Evolutionary conservation across 169 alveolate species (phyloP), one percentile per base, ranked within the genome.

Genomic region (Plasmodium gallinaceum): DNA sequence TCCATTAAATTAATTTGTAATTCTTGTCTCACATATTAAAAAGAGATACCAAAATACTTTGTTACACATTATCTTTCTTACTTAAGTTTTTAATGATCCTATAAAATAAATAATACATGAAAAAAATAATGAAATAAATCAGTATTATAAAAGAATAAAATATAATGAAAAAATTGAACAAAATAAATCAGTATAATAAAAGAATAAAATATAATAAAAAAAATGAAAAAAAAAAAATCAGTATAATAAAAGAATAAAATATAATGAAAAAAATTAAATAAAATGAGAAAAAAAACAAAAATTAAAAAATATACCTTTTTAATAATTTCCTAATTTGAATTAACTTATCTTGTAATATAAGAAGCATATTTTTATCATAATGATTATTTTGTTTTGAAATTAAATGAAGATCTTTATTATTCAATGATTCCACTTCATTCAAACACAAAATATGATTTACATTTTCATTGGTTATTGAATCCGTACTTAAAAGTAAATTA

Each of bases 321-420:
- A 78, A 76, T 14, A 78, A 54, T 12, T 65, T 78, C 72, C 89
- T 78, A 64, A 78, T 51, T 0, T 46, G 78, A 37, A 65, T n/a
- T 32, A 78, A 26, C 57, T 57, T 66, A 12, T 78, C 89, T 62
- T 78, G 89, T 51, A 78, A 22, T 10, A 43, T 18, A 22, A 65
- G 52, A 9, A 78, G 78, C 75, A 78, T 65, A 24, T 58, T 62
- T n/a, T 65, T 78, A 37, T 65, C 65, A 46, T 78, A 58, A 14
- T 64, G 46, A 65, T 76, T 10, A 65, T 75, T 75, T 54, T 43
- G 52, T 14, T 37, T 43, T 6, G 74, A 58, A 9, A 18, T 32
- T n/a, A 58, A 43, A 10, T 45, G 20, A 5, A 32, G 12, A 48
- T 20, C 42, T 37, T 64, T 51, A 42, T 66, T 74, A 45, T 60